Conservation (phyloP, 257 asterid species). For the Solanum bukasovii region DNA sequence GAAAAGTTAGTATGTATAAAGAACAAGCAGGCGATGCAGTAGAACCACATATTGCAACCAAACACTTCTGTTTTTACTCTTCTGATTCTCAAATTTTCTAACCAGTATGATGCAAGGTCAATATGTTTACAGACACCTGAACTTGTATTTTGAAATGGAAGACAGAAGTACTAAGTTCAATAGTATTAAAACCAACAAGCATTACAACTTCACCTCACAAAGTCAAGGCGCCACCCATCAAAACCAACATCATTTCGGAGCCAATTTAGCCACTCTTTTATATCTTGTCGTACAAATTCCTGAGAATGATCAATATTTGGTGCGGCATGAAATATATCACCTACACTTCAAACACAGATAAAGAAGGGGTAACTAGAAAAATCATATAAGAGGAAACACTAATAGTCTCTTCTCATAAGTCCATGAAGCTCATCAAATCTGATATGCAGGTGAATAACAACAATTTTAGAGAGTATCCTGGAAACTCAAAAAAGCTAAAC, state of each 20-base stretch:
- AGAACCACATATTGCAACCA: background rate
- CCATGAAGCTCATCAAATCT: background rate
- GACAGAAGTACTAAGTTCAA: background rate
- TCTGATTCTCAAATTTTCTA: background rate
- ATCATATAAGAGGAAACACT: background rate
- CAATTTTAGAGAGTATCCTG: background rate
- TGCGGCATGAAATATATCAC: conserved; percentile 53
- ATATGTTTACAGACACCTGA: background rate
- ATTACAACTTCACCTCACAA: conserved; percentile 24
- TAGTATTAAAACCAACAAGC: background rate
- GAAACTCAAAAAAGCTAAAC: background rate
- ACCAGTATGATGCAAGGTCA: background rate
- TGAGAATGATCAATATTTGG: conserved; percentile 55
- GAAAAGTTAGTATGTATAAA: background rate
- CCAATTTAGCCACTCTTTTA: conserved; percentile 45
- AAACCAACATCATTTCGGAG: conserved; percentile 41
- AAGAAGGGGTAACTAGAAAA: background rate
- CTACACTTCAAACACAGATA: conserved; percentile 7
- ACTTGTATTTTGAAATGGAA: background rate
- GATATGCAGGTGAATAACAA: background rate
- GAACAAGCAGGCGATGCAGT: background rate
- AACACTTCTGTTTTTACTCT: background rate
- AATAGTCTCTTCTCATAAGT: background rate
- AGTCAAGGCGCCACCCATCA: conserved; percentile 60
- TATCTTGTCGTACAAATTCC: conserved; percentile 38